Base-by-base conservation (phyloP, 768 basidiomycete genomes). In the Hericium erinaceus region DNA sequence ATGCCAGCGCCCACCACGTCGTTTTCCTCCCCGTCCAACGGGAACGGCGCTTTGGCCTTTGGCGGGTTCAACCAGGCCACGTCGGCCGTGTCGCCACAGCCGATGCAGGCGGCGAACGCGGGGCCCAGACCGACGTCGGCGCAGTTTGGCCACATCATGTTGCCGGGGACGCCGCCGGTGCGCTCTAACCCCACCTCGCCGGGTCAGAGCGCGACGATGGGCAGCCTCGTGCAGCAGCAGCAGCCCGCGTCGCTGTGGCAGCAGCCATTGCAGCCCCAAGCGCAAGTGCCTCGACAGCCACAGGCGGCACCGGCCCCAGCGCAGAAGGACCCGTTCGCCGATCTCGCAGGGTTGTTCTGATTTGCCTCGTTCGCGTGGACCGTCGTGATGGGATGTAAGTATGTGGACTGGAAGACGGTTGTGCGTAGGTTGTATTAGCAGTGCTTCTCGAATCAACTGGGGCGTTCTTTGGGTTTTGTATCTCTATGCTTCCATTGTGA, bases 321-420 rank as follows among this genome's bases (percentile, higher is more conserved):
- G 48, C 77, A 80, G 60, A 75, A 89, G 67, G 90, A 92, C 69
- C 90, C 91, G 44, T 92, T 92, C 65, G 88, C 89, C 6, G 90
- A 92, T 71, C 75, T 92, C 39, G 89, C 78, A 2, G 85, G 85
- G 18, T 70, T 92, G 56, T 91, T 92, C 68, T 92, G 66, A 66
- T 46, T n/a, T 18, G 15, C 33, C 33, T 8, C 33, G 33, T 33
- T 46, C n/a, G 20, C 20, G 16, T 18, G 44, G 44, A 46, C 44
- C n/a, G 33, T 33, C 33, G 9, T 46, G 44, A 46, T 18, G n/a
- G 44, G 44, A 18, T 20, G n/a, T n/a, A 9, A 16, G 41, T 16
- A 20, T 20, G 44, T 18, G 44, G 44, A 46, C n/a, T n/a, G 44
- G 44, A 15, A 18, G 44, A 10, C 10, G 20, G n/a, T 6, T 52